phyloP scores from a whole-genome alignment of 2,329 filamentous ascomycete genomes.

The Xylaria sp. region DNA sequence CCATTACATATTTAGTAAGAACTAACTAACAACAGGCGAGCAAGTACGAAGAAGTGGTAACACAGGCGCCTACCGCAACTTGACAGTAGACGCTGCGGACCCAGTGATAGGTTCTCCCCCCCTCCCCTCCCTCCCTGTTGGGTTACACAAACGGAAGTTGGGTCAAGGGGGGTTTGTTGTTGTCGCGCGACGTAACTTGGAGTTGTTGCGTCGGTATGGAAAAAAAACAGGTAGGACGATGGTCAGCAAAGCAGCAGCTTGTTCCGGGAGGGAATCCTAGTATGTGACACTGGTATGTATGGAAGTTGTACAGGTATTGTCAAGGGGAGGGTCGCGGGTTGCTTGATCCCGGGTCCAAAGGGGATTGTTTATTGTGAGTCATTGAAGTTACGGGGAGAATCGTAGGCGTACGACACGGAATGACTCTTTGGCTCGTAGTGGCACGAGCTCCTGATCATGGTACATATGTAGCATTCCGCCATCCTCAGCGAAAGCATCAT shows the following conservation, averaged over 20 bases:
- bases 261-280: too few relatives aligned
- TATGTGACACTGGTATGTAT: too few relatives aligned
- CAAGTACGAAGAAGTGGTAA: not conserved
- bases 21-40: not conserved
- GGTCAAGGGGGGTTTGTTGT: not conserved
- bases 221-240: not conserved
- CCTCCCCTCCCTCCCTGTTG: too few relatives aligned
- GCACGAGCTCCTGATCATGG: not conserved
- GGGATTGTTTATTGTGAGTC: too few relatives aligned
- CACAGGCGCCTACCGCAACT: constrained; percentile 4
- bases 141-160: constrained; percentile 3
- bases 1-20: not conserved
- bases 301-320: too few relatives aligned
- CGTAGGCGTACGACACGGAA: too few relatives aligned
- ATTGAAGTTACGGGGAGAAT: too few relatives aligned
- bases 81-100: constrained; percentile 1
- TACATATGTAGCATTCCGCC: not conserved
- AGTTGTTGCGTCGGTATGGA: not conserved
- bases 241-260: constrained; percentile 3
- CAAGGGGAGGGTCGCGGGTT: not conserved
- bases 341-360: not conserved
- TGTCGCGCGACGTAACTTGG: not conserved
- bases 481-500: not conserved
- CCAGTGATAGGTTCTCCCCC: not conserved
- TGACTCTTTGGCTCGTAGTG: too few relatives aligned